Base-by-base conservation (phyloP, 139 green algal genomes). In the Pseudopediastrum boryanum region DNA sequence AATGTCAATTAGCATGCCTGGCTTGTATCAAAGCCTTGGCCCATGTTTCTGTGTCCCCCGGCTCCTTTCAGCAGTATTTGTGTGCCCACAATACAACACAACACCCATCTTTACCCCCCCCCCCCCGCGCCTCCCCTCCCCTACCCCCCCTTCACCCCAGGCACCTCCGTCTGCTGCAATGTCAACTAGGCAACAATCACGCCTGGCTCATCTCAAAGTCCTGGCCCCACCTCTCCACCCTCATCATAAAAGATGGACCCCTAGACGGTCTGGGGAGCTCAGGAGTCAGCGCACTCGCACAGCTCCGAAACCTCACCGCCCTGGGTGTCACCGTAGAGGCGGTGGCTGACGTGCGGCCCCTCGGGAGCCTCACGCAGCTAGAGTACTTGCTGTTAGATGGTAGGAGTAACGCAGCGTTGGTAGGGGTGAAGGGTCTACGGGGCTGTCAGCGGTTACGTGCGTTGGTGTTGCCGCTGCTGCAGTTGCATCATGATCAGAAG, bases 301-400 rank as follows among this genome's bases (percentile, higher is more conserved):
- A 33, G 5, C 56, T 78, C n/a, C 19, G 3, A 1, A 10, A 48
- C 27, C 71, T 78, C 16, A 69, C 35, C 29, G 54, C 59, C 19
- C 54, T 78, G 71, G 71, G 38, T 4, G 23, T 78, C 25, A 70
- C 56, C 25, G 27, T 78, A 41, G 52, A 78, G 56, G 41, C 54
- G 3, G 9, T 13, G 3, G 39, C 50, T 43, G 71, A 78, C 58
- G 71, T 78, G 10, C 33, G 71, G 41, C 23, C 33, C 35, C 71
- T 78, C 27, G 71, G 35, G n/a, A 41, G 65, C 4, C 29, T 64
- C n/a, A 19, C 13, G 19, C 39, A 33, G 10, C 68, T 75, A 2
- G 33, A 48, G 56, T 56, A 78, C 56, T 56, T 78, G 52, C 54
- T 78, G 50, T 41, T 78, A 12, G 71, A 78, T 52, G 71, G 71